A percentile compares a stretch with the other conserved stretches of the same genome.
Conservation (phyloP, 441 rosid genomes). For the Biscutella auriculata region DNA sequence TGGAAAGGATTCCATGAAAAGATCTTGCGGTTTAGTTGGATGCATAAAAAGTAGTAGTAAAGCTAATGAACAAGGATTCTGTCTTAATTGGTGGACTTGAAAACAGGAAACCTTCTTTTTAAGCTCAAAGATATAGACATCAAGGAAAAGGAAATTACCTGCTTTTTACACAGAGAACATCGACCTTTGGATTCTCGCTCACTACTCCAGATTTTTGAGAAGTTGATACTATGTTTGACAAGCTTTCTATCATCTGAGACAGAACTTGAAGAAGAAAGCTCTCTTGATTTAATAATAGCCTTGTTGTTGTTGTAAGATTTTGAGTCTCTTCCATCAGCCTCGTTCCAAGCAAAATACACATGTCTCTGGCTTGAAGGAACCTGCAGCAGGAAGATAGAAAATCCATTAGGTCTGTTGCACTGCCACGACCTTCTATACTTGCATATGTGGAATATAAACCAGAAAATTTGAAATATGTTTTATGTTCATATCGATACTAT, state of each 20-base stretch:
- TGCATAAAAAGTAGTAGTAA: background rate
- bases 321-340: constrained; percentile 38
- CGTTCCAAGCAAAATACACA: constrained; percentile 70
- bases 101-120: background rate
- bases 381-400: constrained; percentile 26
- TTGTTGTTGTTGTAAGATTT: constrained; percentile 22
- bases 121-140: background rate
- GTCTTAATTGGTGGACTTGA: background rate
- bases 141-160: constrained; percentile 34
- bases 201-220: constrained; percentile 88
- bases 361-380: constrained; percentile 90
- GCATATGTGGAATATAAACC: background rate
- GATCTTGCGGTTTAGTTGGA: background rate
- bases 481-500: background rate
- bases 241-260: constrained; percentile 46
- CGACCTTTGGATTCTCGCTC: constrained; percentile 64
- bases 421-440: background rate
- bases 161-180: constrained; percentile 75
- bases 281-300: constrained; percentile 49
- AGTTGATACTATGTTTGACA: constrained; percentile 68
- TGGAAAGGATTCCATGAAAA: background rate
- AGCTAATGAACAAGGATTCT: background rate
- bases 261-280: constrained; percentile 46
- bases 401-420: background rate
- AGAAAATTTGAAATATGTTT: background rate